Evolutionary conservation across 352 stramenopile genomes (phyloP).

Genomic region (Globisporangium irregulare): DNA sequence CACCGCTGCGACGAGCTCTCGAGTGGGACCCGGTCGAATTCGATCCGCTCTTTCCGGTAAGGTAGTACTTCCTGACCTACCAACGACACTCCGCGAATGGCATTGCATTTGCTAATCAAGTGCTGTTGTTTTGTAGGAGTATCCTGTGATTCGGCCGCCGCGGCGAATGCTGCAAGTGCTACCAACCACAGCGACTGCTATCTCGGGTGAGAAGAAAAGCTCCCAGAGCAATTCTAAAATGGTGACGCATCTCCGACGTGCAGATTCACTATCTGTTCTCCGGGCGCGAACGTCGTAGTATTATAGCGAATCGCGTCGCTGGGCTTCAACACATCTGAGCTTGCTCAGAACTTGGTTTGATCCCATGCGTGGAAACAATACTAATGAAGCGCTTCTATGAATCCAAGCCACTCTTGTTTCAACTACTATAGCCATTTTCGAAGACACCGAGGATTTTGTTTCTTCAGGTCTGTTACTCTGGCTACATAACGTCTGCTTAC

Average conservation of each 20-base stretch:
- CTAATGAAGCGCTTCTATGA: too few species aligned
- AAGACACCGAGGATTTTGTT: too few species aligned
- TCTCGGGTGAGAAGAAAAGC: not conserved
- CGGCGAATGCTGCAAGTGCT: not conserved
- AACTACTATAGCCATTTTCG: not conserved
- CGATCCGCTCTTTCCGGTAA: conserved; percentile 1
- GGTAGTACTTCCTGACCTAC: not conserved
- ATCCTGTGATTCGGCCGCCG: too few species aligned
- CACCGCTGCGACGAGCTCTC: not conserved
- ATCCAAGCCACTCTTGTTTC: too few species aligned
- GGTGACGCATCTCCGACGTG: not conserved
- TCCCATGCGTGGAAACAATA: too few species aligned
- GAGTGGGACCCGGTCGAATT: not conserved
- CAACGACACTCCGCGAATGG: not conserved
- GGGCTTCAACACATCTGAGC: too few species aligned
- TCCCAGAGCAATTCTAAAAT: not conserved
- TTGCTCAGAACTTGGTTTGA: too few species aligned
- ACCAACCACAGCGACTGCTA: too few species aligned
- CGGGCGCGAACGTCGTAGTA: too few species aligned
- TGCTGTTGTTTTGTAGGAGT: not conserved
- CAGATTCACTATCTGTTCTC: too few species aligned
- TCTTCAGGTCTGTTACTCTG: not conserved
- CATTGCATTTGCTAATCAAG: not conserved
- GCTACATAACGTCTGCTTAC: too few species aligned
- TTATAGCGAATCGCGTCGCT: too few species aligned